Evolutionary conservation across 2,329 filamentous ascomycete species (phyloP).

Genomic region (Tolypocladium ovalisporum): DNA sequence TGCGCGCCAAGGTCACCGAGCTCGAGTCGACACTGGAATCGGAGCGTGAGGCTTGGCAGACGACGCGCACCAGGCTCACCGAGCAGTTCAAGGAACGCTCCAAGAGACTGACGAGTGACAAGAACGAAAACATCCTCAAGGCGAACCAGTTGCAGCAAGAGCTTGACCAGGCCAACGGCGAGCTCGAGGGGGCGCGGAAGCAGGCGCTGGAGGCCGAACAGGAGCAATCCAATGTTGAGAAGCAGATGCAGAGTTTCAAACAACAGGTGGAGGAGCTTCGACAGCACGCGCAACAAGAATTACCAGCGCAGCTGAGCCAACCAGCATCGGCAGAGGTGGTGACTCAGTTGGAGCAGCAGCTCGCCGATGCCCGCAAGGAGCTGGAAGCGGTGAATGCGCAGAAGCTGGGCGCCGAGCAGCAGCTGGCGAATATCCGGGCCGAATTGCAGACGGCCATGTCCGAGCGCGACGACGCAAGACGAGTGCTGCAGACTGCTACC

Average conservation of each 20-base stretch:
- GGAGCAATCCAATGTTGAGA: constrained; percentile 26
- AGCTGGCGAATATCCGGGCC: constrained; percentile 40
- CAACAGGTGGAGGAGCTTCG: constrained; percentile 27
- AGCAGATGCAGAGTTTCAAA: constrained; percentile 32
- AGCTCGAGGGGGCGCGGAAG: constrained; percentile 41
- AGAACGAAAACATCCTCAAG: constrained; percentile 38
- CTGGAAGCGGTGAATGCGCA: constrained; percentile 56
- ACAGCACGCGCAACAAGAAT: constrained; percentile 17
- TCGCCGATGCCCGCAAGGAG: constrained; percentile 42
- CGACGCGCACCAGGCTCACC: constrained; percentile 40
- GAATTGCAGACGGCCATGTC: constrained; percentile 53
- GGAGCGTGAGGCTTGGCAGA: constrained; percentile 43
- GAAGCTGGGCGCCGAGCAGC: constrained; percentile 56
- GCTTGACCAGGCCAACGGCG: constrained; percentile 35
- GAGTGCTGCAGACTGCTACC: constrained; percentile 21
- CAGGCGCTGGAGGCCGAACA: constrained; percentile 18
- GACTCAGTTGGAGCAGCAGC: constrained; percentile 35
- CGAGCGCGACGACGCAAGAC: constrained; percentile 52
- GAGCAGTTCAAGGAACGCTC: constrained; percentile 54
- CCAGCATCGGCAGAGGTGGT: constrained; percentile 34
- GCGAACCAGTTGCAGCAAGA: constrained; percentile 40
- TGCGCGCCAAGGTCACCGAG: constrained; percentile 43
- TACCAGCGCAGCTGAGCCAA: constrained; percentile 21
- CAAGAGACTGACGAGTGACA: constrained; percentile 41
- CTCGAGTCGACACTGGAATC: constrained; percentile 39